Base-by-base conservation (phyloP, 345 rosid genomes). In the Salix purpurea region DNA sequence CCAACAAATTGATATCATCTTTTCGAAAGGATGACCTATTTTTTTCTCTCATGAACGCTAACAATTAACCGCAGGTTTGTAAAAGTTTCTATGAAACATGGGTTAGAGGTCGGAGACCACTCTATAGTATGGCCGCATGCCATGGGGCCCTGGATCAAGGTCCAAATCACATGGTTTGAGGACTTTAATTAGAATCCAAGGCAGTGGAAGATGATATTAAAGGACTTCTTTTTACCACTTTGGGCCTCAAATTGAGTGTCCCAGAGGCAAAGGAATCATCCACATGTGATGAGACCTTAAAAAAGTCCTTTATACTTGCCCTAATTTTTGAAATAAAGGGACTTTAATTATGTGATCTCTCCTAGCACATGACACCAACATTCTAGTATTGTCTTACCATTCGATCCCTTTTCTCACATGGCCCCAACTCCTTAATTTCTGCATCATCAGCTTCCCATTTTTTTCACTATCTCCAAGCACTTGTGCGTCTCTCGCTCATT, bases 171-270 rank as follows among this genome's bases (percentile, higher is more conserved):
- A 82, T 84, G 88, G 64, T 74, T 76, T 70, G 65, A 79, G 71
- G 78, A 74, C 85, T 80, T 83, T 76, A 80, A 78, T 78, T 80
- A 82, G 87, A 81, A 83, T 87, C 86, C 90, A 82, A 87, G 83
- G 85, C 11, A 78, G 73, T 75, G 81, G 66, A 72, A 79, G 46
- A 65, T 32, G 26, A 72, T 58, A 64, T 74, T 67, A 56, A 74
- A 80, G 68, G 69, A 44, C 26, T 78, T 60, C 10, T 68, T 76
- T 75, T 80, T 44, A 14, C 76, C 26, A 68, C 67, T 68, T 61
- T 78, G 76, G 84, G 85, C 70, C 78, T 79, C 83, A 74, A 70
- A 68, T 78, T 67, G 84, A 81, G 85, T 78, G 88, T 72, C 75
- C 82, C 79, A 74, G 76, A 78, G 79, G 83, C 79, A 70, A 82